phyloP scores from a whole-genome alignment of 1,284 basidiomycete genomes.

The Malassezia psittaci region DNA sequence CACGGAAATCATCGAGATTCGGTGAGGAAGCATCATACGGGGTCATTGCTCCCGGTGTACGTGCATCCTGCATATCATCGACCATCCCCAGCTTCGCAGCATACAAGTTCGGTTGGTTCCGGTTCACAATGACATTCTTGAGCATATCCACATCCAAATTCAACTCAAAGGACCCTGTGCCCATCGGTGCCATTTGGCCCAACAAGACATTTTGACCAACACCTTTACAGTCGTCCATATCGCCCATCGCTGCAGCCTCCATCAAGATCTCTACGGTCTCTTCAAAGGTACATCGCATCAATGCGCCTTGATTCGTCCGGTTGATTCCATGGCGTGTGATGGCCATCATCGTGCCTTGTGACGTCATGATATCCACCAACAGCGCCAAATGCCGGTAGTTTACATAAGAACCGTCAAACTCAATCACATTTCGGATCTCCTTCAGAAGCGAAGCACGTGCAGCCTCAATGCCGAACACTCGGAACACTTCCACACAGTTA shows the following conservation, averaged over 20 bases:
- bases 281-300: conserved; percentile 98
- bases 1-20: conserved; percentile 51
- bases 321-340: conserved; percentile 99
- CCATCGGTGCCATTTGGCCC: conserved; percentile 84
- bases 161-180: conserved; percentile 69
- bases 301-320: conserved; percentile 62
- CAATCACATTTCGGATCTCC: conserved; percentile 75
- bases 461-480: conserved; percentile 96
- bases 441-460: conserved; percentile 84
- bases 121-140: conserved; percentile 96
- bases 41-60: conserved; percentile 44
- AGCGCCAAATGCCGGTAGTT: conserved; percentile 95
- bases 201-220: conserved; percentile 97
- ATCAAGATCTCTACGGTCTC: conserved; percentile 98
- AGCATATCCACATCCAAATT: conserved; percentile 95
- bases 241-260: conserved; percentile 94
- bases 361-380: conserved; percentile 96
- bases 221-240: conserved; percentile 94
- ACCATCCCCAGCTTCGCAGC: conserved; percentile 24
- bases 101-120: conserved; percentile 66
- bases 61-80: conserved; percentile 23
- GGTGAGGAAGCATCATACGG: conserved; percentile 65
- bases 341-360: conserved; percentile 88
- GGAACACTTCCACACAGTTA: conserved; percentile 89
- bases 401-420: conserved; percentile 98